Conservation (phyloP, 2,329 filamentous ascomycete species). For the Chaetothyriales sp. region DNA sequence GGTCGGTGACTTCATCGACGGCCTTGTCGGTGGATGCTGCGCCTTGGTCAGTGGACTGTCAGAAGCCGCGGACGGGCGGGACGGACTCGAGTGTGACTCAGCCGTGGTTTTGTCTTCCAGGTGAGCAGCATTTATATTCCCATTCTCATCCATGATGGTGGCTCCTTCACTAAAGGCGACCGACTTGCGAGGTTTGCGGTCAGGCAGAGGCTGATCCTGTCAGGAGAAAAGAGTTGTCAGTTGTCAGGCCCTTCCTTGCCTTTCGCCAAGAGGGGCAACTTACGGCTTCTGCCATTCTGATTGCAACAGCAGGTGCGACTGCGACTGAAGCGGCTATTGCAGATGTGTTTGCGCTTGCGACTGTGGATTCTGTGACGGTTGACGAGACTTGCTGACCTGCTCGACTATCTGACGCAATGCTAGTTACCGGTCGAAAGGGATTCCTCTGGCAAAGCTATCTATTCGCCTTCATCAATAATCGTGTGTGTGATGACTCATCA, state of each 20-base stretch:
- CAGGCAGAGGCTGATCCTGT: constrained; percentile 20
- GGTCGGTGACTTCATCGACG: constrained; percentile 50
- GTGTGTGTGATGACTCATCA: neutral
- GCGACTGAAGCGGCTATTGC: too few relatives aligned
- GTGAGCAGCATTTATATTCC: constrained; percentile 51
- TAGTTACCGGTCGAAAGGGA: neutral
- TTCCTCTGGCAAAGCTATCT: neutral
- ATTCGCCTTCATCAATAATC: neutral
- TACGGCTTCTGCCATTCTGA: constrained; percentile 18
- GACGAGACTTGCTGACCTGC: neutral
- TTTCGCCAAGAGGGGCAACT: constrained; percentile 2
- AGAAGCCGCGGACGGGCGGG: constrained; percentile 12
- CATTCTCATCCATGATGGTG: constrained; percentile 77
- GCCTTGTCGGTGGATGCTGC: constrained; percentile 35
- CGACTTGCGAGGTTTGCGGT: constrained; percentile 72
- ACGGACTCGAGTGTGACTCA: constrained; percentile 47
- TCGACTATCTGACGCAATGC: neutral
- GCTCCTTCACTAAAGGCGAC: constrained; percentile 85
- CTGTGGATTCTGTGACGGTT: neutral
- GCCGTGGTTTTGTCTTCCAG: constrained; percentile 68
- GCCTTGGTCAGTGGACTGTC: constrained; percentile 10
- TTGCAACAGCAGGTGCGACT: neutral
- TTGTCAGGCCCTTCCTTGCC: neutral
- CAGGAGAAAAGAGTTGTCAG: neutral
- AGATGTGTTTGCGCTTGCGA: neutral